Evolutionary conservation across 2,329 filamentous ascomycete species (phyloP).

Genomic region (Fusarium sp.): DNA sequence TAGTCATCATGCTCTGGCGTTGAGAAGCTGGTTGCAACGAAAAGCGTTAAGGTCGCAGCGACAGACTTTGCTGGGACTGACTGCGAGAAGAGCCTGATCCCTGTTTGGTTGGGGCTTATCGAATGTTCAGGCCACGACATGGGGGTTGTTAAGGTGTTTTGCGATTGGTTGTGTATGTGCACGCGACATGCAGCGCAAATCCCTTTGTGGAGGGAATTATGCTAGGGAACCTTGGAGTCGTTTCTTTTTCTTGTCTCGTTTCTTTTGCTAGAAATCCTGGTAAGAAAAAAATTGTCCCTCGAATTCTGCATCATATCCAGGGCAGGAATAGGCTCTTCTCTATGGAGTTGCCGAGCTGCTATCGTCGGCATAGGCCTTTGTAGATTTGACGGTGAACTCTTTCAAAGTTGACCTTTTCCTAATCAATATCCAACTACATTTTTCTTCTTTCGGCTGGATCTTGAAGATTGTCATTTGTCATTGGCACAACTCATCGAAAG

Average conservation of each 20-base stretch:
- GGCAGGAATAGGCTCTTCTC: not conserved
- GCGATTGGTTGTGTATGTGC: conserved; percentile 27
- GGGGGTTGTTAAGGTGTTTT: conserved; percentile 15
- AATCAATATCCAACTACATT: not conserved
- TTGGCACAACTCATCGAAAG: conserved; percentile 6
- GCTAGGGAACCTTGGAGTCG: not conserved
- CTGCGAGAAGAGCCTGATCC: conserved; percentile 13
- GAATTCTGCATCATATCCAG: not conserved
- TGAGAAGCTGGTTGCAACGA: not conserved
- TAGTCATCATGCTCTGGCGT: not conserved
- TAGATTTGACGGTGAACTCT: not conserved
- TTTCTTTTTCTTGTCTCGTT: conserved; percentile 18
- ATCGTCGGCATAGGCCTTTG: not conserved
- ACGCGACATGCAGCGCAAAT: conserved; percentile 32
- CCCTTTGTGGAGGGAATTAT: conserved; percentile 3
- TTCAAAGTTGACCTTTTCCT: not conserved
- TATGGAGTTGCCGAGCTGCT: not conserved
- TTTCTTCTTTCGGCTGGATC: not conserved
- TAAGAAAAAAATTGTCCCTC: not conserved
- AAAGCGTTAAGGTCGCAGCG: not conserved
- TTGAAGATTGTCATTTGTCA: conserved; percentile 1
- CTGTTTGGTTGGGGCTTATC: conserved; percentile 28
- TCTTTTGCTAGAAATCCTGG: conserved; percentile 7
- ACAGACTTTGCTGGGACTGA: conserved; percentile 4
- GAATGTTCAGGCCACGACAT: conserved; percentile 33